Percentiles rank a stretch among this genome's conserved stretches.
Conservation (phyloP, 768 basidiomycete species). For the Trametes villosa region DNA sequence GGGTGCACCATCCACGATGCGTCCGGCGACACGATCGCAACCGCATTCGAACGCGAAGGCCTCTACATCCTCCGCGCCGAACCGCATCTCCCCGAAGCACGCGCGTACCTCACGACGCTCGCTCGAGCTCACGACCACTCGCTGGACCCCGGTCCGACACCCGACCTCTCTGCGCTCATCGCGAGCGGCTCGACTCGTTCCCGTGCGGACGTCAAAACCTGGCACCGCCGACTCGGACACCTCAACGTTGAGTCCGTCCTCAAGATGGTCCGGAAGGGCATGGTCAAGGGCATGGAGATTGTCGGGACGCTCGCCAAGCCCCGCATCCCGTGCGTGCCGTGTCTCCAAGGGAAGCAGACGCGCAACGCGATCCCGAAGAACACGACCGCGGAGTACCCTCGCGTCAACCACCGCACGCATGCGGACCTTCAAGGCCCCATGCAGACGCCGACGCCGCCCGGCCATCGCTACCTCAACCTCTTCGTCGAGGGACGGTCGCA, state of each 20-base stretch:
- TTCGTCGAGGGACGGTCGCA: neutral
- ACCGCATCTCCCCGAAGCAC: neutral
- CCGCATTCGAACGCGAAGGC: slow-evolving; percentile 1
- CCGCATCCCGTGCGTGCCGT: slow-evolving; percentile 17
- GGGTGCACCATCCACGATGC: slow-evolving; percentile 7
- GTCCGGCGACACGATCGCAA: neutral
- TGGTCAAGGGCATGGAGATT: slow-evolving; percentile 28
- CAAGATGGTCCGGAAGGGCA: slow-evolving; percentile 18
- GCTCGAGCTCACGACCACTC: neutral
- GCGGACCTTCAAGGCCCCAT: slow-evolving; percentile 2
- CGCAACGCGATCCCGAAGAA: slow-evolving; percentile 16
- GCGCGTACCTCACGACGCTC: neutral
- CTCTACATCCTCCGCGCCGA: slow-evolving; percentile 18
- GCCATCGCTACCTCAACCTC: slow-evolving; percentile 3
- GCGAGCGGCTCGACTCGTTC: no score
- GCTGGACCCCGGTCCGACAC: neutral
- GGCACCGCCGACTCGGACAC: slow-evolving; percentile 26
- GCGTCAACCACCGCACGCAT: neutral
- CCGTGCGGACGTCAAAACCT: neutral
- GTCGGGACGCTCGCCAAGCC: neutral
- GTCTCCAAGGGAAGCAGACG: slow-evolving; percentile 32
- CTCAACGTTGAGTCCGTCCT: slow-evolving; percentile 15
- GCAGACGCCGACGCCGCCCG: neutral
- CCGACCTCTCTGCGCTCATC: no score
- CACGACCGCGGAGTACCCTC: slow-evolving; percentile 6